Conservation (phyloP, 495 filamentous ascomycete species). For the Neurospora tetrasperma region DNA sequence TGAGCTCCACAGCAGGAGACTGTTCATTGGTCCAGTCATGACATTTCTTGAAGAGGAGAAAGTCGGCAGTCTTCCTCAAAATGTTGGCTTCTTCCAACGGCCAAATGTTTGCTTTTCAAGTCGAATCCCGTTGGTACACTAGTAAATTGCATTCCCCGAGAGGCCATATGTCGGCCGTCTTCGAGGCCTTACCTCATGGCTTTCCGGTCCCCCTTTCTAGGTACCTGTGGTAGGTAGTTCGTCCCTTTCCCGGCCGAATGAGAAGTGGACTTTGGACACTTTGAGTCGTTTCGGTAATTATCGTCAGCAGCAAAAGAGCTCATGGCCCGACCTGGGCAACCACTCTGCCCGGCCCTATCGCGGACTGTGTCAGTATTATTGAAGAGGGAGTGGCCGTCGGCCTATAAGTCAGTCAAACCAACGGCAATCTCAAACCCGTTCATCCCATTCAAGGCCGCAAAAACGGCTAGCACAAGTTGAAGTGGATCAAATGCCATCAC, state of each 20-base stretch:
- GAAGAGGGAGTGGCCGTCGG: neutral
- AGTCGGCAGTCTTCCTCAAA: neutral
- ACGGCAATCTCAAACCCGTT: neutral
- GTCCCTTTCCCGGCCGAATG: neutral
- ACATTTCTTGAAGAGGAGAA: neutral
- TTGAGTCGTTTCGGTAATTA: constrained; percentile 1
- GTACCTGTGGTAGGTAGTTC: neutral
- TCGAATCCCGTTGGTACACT: neutral
- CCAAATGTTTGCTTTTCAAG: neutral
- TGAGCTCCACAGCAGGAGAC: neutral
- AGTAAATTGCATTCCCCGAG: neutral
- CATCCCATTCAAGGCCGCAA: neutral
- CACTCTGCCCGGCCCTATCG: neutral
- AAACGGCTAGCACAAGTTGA: neutral
- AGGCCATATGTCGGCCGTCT: neutral
- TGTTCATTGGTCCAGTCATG: neutral
- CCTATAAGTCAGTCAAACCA: neutral
- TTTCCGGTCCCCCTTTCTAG: neutral
- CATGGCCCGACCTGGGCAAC: neutral
- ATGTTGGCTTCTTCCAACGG: neutral
- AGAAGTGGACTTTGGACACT: neutral
- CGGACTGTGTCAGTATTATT: neutral
- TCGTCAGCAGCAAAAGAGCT: neutral
- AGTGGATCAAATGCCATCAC: neutral
- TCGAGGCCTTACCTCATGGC: neutral